Conservation (phyloP, 2,329 filamentous ascomycete genomes). For the Fusarium algeriense region DNA sequence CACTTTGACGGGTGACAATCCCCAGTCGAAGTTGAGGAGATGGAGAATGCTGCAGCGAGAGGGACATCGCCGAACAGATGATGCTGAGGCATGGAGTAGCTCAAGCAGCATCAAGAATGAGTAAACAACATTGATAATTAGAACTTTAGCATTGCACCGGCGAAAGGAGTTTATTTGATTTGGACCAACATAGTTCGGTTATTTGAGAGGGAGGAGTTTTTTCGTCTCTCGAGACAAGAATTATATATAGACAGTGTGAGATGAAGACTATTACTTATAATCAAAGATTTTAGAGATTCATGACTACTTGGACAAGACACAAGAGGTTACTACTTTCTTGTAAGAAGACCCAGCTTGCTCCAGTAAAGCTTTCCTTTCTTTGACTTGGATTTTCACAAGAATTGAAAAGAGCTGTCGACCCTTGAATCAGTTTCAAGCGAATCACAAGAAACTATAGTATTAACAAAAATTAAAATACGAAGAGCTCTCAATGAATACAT, state of each 20-base stretch:
- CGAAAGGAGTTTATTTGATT: constrained; percentile 25
- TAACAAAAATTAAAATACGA: too few relatives aligned
- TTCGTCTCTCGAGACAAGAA: background rate
- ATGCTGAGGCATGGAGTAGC: constrained; percentile 30
- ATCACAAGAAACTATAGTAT: too few relatives aligned
- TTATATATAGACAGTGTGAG: background rate
- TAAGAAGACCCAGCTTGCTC: too few relatives aligned
- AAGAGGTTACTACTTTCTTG: too few relatives aligned
- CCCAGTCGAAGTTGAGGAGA: constrained; percentile 37
- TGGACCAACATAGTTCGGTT: background rate
- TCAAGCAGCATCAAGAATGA: constrained; percentile 29
- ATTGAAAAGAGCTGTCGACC: too few relatives aligned
- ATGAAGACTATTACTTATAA: background rate
- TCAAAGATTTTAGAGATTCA: background rate
- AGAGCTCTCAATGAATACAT: too few relatives aligned
- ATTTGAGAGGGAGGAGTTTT: background rate
- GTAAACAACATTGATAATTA: constrained; percentile 4
- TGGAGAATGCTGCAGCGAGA: constrained; percentile 41
- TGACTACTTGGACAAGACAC: background rate
- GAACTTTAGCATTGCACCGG: constrained; percentile 24
- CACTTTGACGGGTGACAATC: constrained; percentile 45
- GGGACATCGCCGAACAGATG: constrained; percentile 23
- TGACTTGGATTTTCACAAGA: too few relatives aligned
- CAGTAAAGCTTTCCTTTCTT: too few relatives aligned
- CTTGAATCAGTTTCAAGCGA: too few relatives aligned